Conservation (phyloP, 2,329 filamentous ascomycete species). For the Akanthomyces uredinophilus region DNA sequence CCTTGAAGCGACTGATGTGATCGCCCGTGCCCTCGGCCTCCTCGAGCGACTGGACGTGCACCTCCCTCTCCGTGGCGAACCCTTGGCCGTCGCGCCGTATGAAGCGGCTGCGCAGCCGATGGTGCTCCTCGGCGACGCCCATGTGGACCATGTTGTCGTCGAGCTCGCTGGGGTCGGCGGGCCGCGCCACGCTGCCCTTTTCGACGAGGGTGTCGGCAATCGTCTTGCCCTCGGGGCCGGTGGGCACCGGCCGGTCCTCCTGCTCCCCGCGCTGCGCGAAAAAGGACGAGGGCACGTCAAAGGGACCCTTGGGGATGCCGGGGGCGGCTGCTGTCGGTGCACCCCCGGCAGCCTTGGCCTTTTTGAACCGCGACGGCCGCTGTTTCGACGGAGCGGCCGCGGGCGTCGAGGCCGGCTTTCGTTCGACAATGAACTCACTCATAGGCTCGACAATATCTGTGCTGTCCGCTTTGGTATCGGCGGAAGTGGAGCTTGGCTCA, state of each 20-base stretch:
- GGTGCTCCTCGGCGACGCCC: conserved; percentile 78
- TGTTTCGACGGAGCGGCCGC: conserved; percentile 18
- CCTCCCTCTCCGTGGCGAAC: conserved; percentile 68
- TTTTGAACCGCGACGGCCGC: conserved; percentile 50
- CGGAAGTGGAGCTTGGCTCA: conserved; percentile 17
- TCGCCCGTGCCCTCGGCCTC: conserved; percentile 60
- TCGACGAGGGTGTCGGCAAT: conserved; percentile 58
- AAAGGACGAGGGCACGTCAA: conserved; percentile 39
- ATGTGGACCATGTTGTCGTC: conserved; percentile 66
- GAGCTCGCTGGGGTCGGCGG: conserved; percentile 55
- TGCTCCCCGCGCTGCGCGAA: conserved; percentile 28
- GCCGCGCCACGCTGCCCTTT: conserved; percentile 34
- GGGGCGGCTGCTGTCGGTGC: conserved; percentile 16
- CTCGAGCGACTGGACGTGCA: conserved; percentile 61
- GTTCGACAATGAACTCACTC: conserved; percentile 47
- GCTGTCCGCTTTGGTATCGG: conserved; percentile 21
- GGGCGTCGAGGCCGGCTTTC: conserved; percentile 25
- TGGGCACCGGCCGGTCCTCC: conserved; percentile 33
- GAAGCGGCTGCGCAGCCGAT: conserved; percentile 74
- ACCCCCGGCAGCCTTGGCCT: conserved; percentile 21
- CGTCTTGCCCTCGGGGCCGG: conserved; percentile 47
- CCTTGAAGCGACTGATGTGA: conserved; percentile 68
- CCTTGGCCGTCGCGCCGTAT: conserved; percentile 73
- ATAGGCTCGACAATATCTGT: conserved; percentile 41
- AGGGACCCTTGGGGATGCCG: conserved; percentile 35